These are phyloP conservation scores for Lipomyces mesembrius DNA, from an alignment of 805 yeast species.

Conservation along the genomic window DNA sequence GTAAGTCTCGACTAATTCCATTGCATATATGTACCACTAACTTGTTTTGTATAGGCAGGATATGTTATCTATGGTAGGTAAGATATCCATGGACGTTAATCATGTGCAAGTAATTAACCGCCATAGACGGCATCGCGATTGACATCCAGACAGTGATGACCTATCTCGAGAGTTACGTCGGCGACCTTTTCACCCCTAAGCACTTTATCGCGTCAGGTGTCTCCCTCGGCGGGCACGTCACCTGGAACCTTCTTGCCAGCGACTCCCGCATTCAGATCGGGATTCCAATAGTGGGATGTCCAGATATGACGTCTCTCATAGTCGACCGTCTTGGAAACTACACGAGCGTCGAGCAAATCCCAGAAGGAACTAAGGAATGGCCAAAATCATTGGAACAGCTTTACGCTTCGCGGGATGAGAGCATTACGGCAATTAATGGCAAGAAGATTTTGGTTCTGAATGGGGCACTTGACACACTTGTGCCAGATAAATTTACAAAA, in stretches of 20 bases:
- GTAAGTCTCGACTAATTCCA: conserved; percentile 16
- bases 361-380: conserved; percentile 33
- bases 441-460: conserved; percentile 43
- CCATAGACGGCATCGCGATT: conserved; percentile 46
- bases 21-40: neutral
- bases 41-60: conserved; percentile 45
- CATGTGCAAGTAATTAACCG: neutral
- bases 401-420: conserved; percentile 27
- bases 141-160: conserved; percentile 54
- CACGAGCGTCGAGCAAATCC: conserved; percentile 25
- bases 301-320: conserved; percentile 54
- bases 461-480: conserved; percentile 47
- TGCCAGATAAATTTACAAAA: conserved; percentile 45
- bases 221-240: conserved; percentile 64
- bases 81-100: neutral
- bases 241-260: conserved; percentile 52
- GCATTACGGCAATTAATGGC: conserved; percentile 22
- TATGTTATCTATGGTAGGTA: conserved; percentile 56
- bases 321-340: conserved; percentile 47
- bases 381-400: conserved; percentile 34
- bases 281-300: conserved; percentile 58
- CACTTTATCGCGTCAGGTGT: conserved; percentile 54
- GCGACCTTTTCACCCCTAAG: conserved; percentile 41
- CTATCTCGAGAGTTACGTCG: conserved; percentile 51
- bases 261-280: conserved; percentile 51